Evolutionary conservation across 75 land plant genomes (phyloP).

Genomic region (Picea sitchensis): DNA sequence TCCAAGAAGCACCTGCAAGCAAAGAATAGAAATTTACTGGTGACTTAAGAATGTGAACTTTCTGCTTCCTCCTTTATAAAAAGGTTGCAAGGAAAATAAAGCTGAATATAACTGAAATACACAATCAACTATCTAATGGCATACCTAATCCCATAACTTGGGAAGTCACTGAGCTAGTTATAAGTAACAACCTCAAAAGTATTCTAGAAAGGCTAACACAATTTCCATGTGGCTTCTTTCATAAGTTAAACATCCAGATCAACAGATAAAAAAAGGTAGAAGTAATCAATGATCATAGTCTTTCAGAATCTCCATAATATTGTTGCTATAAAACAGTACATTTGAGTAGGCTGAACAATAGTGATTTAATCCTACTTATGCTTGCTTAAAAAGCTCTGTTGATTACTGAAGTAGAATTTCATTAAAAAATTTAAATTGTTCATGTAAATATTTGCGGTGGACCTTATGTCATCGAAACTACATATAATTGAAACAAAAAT

Average conservation of each 20-base stretch:
- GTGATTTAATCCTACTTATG: too few species aligned
- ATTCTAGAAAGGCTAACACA: background rate
- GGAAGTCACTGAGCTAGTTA: too few species aligned
- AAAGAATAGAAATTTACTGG: background rate
- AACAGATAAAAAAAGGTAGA: background rate
- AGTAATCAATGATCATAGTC: background rate
- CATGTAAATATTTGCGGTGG: too few species aligned
- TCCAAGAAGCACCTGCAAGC: slow-evolving; percentile 87
- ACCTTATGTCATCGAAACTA: too few species aligned
- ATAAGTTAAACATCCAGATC: background rate
- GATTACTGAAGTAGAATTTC: too few species aligned
- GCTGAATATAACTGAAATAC: background rate
- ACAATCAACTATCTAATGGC: background rate
- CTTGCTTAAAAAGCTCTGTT: too few species aligned
- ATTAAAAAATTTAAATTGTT: too few species aligned
- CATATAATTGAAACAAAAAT: too few species aligned
- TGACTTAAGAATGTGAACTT: background rate
- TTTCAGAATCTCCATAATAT: background rate
- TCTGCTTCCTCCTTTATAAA: background rate
- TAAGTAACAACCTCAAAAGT: background rate
- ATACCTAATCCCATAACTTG: background rate
- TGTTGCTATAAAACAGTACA: too few species aligned
- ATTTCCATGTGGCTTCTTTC: background rate
- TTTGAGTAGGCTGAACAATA: too few species aligned
- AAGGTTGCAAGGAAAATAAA: background rate